Percentiles rank a stretch among this genome's conserved stretches.
Evolutionary conservation across 2,329 filamentous ascomycete species (phyloP).

Genomic region (Claviceps spartinae): DNA sequence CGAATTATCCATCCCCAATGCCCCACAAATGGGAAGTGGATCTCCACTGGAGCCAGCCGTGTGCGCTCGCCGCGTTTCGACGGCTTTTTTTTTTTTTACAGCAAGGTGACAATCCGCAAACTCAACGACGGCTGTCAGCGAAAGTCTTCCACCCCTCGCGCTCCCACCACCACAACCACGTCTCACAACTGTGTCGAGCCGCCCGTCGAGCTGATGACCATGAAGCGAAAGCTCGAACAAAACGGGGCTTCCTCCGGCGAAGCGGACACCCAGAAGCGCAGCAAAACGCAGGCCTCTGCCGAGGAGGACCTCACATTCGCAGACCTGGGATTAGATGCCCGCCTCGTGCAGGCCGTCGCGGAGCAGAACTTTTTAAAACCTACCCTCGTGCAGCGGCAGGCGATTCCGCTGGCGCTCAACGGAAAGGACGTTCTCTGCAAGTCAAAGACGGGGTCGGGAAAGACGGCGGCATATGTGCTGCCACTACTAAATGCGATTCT

Average conservation of each 20-base stretch:
- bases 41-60: no score
- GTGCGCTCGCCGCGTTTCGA: no score
- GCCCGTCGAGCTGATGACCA: constrained; percentile 11
- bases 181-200: background rate
- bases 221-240: constrained; percentile 50
- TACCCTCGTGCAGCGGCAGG: constrained; percentile 76
- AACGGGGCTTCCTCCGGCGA: constrained; percentile 33
- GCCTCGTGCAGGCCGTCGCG: constrained; percentile 73
- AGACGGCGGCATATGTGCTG: constrained; percentile 90
- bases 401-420: constrained; percentile 75
- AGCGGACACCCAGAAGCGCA: constrained; percentile 9
- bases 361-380: constrained; percentile 74
- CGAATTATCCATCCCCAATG: no score
- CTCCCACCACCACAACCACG: background rate
- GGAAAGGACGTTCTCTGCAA: constrained; percentile 85
- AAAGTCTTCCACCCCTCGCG: background rate
- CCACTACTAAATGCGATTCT: constrained; percentile 78
- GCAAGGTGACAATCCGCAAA: no score
- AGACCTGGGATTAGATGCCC: constrained; percentile 66
- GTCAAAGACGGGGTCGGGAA: constrained; percentile 89
- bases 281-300: constrained; percentile 18
- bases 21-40: no score
- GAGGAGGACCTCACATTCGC: constrained; percentile 47
- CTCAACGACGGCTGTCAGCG: background rate
- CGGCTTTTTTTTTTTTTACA: background rate